Conservation (phyloP, 371 early-diverging fungal species). For the Actinomucor elegans region DNA sequence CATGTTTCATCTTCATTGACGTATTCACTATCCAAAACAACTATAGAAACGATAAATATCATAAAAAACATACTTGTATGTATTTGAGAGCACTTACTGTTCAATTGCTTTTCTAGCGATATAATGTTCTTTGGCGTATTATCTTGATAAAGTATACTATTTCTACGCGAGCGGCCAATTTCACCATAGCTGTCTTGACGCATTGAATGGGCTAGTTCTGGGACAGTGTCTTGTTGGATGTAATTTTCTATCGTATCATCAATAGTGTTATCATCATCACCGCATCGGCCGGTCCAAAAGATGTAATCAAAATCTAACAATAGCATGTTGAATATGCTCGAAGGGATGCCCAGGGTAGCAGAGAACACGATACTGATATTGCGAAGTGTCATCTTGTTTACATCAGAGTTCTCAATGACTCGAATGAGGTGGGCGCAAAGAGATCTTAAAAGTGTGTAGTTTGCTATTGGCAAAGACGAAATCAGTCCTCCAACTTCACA, state of each 20-base stretch:
- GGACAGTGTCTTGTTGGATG: constrained; percentile 1
- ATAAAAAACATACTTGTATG: not conserved
- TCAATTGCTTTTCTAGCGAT: constrained; percentile 36
- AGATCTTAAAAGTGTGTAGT: constrained; percentile 87
- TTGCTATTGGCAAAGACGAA: constrained; percentile 75
- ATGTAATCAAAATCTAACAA: constrained; percentile 87
- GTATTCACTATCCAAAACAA: not conserved
- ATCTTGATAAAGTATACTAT: constrained; percentile 48
- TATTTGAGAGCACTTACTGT: constrained; percentile 9
- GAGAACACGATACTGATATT: constrained; percentile 96
- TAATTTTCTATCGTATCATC: constrained; percentile 9
- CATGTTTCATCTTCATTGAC: constrained; percentile 10
- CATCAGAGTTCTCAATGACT: constrained; percentile 76
- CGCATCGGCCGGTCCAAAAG: constrained; percentile 59
- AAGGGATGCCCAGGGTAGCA: constrained; percentile 90
- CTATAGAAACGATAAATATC: not conserved
- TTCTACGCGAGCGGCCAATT: constrained; percentile 33
- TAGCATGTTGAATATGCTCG: constrained; percentile 84
- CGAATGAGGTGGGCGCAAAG: constrained; percentile 87
- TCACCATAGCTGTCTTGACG: not conserved
- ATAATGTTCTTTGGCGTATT: constrained; percentile 45
- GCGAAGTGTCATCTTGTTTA: constrained; percentile 92
- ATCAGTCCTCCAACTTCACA: constrained; percentile 79
- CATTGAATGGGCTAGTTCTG: not conserved
- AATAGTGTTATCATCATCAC: not conserved